Evolutionary conservation across 768 basidiomycete species (phyloP), one percentile per base, ranked within the genome.

Genomic region (Kwoniella europaea): DNA sequence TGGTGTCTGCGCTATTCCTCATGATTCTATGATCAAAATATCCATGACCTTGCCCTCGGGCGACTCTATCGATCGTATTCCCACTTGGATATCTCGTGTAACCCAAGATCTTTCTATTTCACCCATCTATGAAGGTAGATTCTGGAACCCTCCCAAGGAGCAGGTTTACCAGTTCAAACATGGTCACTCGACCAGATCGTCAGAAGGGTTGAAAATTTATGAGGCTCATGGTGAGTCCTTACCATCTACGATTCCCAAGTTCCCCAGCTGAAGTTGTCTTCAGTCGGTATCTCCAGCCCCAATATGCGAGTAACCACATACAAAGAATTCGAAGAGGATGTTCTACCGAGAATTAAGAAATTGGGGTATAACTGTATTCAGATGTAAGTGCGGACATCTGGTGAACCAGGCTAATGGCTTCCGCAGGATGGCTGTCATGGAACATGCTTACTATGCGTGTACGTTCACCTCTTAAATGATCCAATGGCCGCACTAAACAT

Each of bases 391-490:
- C 2, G 10, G n/a, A 18, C 10, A 35, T 16, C 35, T 57, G 43
- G 22, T 4, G 10, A 29, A 44, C 41, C 22, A 41, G 7, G 68
- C 63, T 71, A 52, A 53, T 41, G 15, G 18, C 5, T 57, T 18
- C 15, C 5, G 18, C 70, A 84, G 83, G 76, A 99, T 99, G 97
- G 97, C 93, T 16, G 87, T 97, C 70, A 95, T 97, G 93, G 94
- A 97, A 82, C 94, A 98, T 81, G 92, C 95, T 2, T 98, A 98
- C 83, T 98, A 98, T 84, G 94, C 94, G 72, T 98, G 94, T 94
- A 76, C 35, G 35, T 35, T 35, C 35, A 35, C 35, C 35, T 35
- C 35, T 35, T 1, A 35, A 77, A 91, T 85, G 44, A 41, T 61
- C 3, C 16, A 58, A 75, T 53, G 50, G 27, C 24, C 22, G 15